Percentiles rank a stretch among this genome's conserved stretches.
Conservation (phyloP, 768 basidiomycete species). For the Russula ochroleuca region DNA sequence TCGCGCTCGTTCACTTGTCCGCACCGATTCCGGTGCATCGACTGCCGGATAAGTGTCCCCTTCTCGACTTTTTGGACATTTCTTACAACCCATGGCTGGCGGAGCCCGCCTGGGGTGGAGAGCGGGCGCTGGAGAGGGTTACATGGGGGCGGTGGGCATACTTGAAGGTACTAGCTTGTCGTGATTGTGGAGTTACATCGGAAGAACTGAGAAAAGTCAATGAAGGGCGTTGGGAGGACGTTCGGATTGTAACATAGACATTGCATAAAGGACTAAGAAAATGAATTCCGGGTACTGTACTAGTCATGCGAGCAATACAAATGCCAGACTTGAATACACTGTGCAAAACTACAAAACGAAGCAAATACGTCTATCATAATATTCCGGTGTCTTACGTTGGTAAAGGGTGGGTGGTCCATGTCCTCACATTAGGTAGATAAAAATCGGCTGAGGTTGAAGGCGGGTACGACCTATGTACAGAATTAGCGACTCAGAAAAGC, state of each 20-base stretch:
- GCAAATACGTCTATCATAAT: constrained; percentile 6
- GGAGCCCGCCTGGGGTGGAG: constrained; percentile 31
- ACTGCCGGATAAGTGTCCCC: constrained; percentile 55
- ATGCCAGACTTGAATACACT: constrained; percentile 22
- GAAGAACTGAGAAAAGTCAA: constrained; percentile 49
- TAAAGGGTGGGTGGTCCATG: neutral
- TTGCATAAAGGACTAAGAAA: neutral
- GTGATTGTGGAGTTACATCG: constrained; percentile 47
- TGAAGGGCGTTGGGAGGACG: constrained; percentile 60
- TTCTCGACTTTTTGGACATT: constrained; percentile 59
- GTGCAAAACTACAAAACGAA: constrained; percentile 21
- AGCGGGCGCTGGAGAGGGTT: constrained; percentile 44
- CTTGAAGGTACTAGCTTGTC: constrained; percentile 52
- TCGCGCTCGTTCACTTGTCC: constrained; percentile 54
- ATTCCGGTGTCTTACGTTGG: constrained; percentile 5
- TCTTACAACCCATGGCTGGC: constrained; percentile 58
- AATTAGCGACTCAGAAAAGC: neutral
- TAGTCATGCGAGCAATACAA: constrained; percentile 4
- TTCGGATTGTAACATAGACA: constrained; percentile 44
- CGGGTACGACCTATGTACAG: constrained; percentile 12
- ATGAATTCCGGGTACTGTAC: neutral
- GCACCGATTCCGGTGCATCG: constrained; percentile 49
- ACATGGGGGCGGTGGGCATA: constrained; percentile 56
- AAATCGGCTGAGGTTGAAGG: constrained; percentile 19
- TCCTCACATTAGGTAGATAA: constrained; percentile 13